Base-by-base conservation (phyloP, 768 basidiomycete species). In the Rubroboletus satanas region DNA sequence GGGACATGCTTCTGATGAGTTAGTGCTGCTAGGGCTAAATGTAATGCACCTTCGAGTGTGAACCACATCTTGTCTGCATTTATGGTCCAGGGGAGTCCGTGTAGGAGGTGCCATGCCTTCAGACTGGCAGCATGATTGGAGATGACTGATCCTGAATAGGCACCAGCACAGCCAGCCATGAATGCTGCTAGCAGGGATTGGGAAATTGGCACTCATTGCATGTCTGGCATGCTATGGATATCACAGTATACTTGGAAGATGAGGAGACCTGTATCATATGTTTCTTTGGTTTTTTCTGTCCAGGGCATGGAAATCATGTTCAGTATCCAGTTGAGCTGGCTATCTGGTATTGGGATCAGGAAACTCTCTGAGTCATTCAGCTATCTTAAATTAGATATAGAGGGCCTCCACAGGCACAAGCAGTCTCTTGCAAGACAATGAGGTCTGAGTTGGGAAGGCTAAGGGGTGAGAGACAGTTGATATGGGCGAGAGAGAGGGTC, bases 151-250 rank as follows among this genome's bases (percentile, higher is more conserved):
- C 38, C 17, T 0, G 41, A 55, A 7, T 48, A 43, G 0, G 17
- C 12, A 0, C 38, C 51, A 0, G 44, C 32, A 3, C 32, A 43
- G 7, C 38, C 47, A 0, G 45, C 17, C 0, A 59, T 7, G 26
- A 59, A 0, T n/a, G 55, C 14, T 0, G 9, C 0, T 0, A 59
- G 33, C 0, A 41, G 23, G 0, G 7, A 1, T 0, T 17, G 33
- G 0, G 17, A 42, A 1, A 31, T 18, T 4, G 50, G 47, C 0
- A 11, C 14, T 0, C 31, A 2, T 2, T 44, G 42, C 0, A 42
- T 26, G 4, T 45, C 15, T 0, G 67, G 64, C 0, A 69, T 18
- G 35, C 15, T 7, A 10, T 54, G 7, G 2, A 49, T 10, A 5
- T 57, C 26, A 1, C 42, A 54, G 26, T 39, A 45, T 0, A 52